Base-by-base conservation (phyloP, 1,284 basidiomycete species). In the Fomitopsis palustris region DNA sequence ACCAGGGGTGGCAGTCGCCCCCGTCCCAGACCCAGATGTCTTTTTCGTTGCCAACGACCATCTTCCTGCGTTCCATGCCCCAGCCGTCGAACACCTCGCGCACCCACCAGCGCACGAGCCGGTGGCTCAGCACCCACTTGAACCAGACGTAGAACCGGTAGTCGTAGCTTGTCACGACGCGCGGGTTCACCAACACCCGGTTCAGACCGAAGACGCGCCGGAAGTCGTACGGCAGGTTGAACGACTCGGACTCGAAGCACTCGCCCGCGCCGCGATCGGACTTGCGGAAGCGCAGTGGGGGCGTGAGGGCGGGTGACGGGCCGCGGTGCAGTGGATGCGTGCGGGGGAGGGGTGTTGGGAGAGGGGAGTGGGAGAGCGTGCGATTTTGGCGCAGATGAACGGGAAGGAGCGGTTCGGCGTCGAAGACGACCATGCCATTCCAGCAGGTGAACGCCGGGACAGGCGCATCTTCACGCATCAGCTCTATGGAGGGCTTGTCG, bases 381-480 rank as follows among this genome's bases (percentile, higher is more conserved):
- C 61, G 62, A 38, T 72, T 70, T 1, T 61, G 60, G 58, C 74
- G 72, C 8, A 71, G 65, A 39, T 68, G 61, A 19, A 75, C 63
- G 4, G 74, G 77, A 38, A 80, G 68, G 59, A 82, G 69, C 31
- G 81, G 79, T 49, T 77, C 78, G 0, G 82, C 76, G 19, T 69
- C 64, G 64, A 85, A 80, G 0, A 75, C 79, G 43, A 79, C 77
- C 57, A 82, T 80, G 27, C 85, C 85, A 67, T 86, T 86, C 85
- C 85, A 85, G 70, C 84, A 86, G 0, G 79, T 67, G 54, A 81
- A 78, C 4, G 84, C 82, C 9, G 78, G 75, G n/a, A 81, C 77
- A 1, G 80, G 78, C 37, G 75, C 70, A 33, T 78, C 77, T 31
- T 61, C 58, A 56, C 70, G 69, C 59, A 79, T 72, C n/a, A 59